Conservation (phyloP, 345 rosid genomes). For the Sapria himalayana region DNA sequence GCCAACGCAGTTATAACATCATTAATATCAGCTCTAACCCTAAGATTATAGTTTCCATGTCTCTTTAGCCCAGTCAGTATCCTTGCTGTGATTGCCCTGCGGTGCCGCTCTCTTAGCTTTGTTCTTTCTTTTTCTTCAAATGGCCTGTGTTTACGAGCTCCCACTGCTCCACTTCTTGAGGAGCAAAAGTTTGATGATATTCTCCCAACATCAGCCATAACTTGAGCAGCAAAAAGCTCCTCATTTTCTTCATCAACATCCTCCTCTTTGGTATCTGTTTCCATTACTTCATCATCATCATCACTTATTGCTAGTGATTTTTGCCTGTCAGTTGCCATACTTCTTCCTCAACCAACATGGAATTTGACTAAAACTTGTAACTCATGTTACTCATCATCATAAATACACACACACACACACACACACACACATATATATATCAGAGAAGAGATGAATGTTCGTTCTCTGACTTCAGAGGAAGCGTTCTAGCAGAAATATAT, state of each 20-base stretch:
- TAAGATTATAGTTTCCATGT: constrained; percentile 94
- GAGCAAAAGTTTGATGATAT: constrained; percentile 34
- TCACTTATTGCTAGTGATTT: constrained; percentile 51
- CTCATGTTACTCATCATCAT: too few relatives aligned
- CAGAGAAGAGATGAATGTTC: too few relatives aligned
- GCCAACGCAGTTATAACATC: constrained; percentile 98
- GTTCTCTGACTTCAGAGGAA: too few relatives aligned
- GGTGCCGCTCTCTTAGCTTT: constrained; percentile 84
- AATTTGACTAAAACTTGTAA: too few relatives aligned
- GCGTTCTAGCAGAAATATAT: too few relatives aligned
- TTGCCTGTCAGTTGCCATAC: constrained; percentile 79
- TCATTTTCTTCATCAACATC: constrained; percentile 40
- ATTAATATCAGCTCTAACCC: constrained; percentile 97
- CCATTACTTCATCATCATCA: constrained; percentile 85
- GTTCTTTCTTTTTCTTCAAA: constrained; percentile 94
- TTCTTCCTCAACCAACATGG: too few relatives aligned
- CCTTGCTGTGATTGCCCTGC: constrained; percentile 96
- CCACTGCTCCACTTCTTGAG: constrained; percentile 48
- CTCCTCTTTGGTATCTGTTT: constrained; percentile 80
- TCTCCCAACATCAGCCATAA: constrained; percentile 23
- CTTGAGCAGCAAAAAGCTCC: constrained; percentile 21
- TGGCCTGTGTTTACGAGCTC: constrained; percentile 58
- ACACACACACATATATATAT: too few relatives aligned
- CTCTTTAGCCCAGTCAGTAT: constrained; percentile 85
- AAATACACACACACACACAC: too few relatives aligned